phyloP scores from a whole-genome alignment of 2,329 filamentous ascomycete species.

The Claviceps quebecensis region DNA sequence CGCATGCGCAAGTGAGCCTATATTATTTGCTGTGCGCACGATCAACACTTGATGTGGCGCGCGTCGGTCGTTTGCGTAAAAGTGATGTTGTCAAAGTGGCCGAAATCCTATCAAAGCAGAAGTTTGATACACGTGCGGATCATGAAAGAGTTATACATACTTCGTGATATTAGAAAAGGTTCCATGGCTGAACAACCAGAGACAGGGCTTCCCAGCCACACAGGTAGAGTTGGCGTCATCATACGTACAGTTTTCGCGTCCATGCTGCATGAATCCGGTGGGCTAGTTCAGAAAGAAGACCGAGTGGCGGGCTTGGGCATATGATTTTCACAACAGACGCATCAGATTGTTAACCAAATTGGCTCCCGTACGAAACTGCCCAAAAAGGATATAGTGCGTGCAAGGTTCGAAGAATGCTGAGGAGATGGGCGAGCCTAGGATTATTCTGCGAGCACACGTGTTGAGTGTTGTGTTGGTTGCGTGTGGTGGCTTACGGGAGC shows the following conservation, averaged over 20 bases:
- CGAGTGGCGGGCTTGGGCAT: background rate
- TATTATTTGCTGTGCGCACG: too few species aligned
- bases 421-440: too few species aligned
- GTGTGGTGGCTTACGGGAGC: background rate
- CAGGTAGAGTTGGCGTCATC: background rate
- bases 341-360: background rate
- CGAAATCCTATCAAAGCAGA: slow-evolving; percentile 1
- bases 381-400: background rate
- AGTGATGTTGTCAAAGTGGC: background rate
- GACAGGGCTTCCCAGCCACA: background rate
- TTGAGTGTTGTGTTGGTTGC: background rate
- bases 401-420: too few species aligned
- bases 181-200: background rate
- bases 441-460: background rate
- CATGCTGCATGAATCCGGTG: background rate
- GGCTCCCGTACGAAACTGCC: slow-evolving; percentile 2
- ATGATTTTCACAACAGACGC: background rate
- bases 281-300: slow-evolving; percentile 1
- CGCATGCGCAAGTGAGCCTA: too few species aligned
- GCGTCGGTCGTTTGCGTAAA: background rate
- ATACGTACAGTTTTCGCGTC: background rate
- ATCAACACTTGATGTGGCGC: too few species aligned
- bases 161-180: background rate
- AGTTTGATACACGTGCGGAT: slow-evolving; percentile 1
- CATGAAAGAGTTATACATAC: background rate